Percentiles rank a stretch among this genome's conserved stretches.
Conservation (phyloP, 2,329 filamentous ascomycete species). For the Raffaelea albimanens region DNA sequence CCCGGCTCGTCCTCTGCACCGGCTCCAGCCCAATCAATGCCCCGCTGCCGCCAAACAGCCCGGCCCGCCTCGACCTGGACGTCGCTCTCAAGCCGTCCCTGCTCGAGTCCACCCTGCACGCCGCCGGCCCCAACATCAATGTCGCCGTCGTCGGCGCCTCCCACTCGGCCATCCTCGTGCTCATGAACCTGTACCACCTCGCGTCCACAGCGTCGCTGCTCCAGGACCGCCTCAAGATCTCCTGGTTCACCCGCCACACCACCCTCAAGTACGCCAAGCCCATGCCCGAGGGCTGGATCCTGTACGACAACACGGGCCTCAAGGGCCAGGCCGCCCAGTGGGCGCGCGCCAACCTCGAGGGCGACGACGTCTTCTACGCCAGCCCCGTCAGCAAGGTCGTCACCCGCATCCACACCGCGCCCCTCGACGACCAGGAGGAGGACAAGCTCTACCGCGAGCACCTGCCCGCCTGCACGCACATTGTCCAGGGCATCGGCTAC, state of each 20-base stretch:
- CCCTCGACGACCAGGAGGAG: background rate
- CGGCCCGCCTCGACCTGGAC: background rate
- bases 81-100: background rate
- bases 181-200: background rate
- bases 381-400: background rate
- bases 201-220: background rate
- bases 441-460: background rate
- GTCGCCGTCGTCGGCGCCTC: background rate
- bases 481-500: background rate
- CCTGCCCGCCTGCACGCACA: background rate
- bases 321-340: background rate
- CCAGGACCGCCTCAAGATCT: background rate
- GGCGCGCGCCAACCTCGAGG: background rate
- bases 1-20: background rate
- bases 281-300: background rate
- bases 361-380: background rate
- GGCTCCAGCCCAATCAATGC: background rate
- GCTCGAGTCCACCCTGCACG: background rate
- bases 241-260: background rate
- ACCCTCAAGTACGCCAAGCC: background rate
- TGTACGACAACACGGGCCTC: background rate
- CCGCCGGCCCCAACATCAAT: background rate
- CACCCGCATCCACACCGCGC: background rate
- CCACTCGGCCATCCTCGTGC: background rate
- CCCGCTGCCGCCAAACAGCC: background rate